Conservation (phyloP, 2,329 filamentous ascomycete species). For the Paraphaeosphaeria minitans region DNA sequence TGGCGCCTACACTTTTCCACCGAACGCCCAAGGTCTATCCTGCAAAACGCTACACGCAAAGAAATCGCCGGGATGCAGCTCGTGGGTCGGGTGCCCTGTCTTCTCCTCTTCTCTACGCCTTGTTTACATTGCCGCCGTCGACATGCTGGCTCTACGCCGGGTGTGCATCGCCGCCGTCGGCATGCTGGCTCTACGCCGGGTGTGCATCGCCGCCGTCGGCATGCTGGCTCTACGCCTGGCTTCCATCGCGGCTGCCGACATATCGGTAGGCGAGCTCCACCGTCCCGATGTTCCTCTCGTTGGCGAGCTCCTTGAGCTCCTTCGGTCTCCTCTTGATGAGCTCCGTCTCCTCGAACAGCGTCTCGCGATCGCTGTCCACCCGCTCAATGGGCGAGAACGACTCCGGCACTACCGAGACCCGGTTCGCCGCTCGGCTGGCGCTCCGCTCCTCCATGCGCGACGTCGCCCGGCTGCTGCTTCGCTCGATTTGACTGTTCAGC, state of each 20-base stretch:
- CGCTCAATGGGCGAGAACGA: slow-evolving; percentile 5
- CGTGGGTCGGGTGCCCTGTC: background rate
- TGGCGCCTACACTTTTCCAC: background rate
- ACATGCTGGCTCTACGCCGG: background rate
- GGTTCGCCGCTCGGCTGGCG: slow-evolving; percentile 10
- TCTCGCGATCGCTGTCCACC: slow-evolving; percentile 14
- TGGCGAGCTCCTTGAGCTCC: background rate
- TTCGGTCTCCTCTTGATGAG: slow-evolving; percentile 7
- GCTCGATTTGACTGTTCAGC: slow-evolving; percentile 1
- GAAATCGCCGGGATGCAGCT: background rate
- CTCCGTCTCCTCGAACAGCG: slow-evolving; percentile 13
- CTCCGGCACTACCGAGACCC: slow-evolving; percentile 8
- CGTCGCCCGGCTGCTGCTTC: slow-evolving; percentile 6
- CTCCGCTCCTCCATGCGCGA: slow-evolving; percentile 9
- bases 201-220: background rate
- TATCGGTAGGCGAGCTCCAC: slow-evolving; percentile 6
- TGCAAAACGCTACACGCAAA: background rate
- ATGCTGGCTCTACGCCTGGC: background rate
- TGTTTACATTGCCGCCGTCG: background rate
- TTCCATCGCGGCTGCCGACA: slow-evolving; percentile 2
- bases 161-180: background rate
- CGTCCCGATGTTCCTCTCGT: background rate
- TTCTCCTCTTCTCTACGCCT: background rate
- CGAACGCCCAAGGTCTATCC: background rate
- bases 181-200: background rate